These are phyloP conservation scores for Setaria italica DNA, from an alignment of 202 grass and related monocot genomes.

Conservation along the genomic window DNA sequence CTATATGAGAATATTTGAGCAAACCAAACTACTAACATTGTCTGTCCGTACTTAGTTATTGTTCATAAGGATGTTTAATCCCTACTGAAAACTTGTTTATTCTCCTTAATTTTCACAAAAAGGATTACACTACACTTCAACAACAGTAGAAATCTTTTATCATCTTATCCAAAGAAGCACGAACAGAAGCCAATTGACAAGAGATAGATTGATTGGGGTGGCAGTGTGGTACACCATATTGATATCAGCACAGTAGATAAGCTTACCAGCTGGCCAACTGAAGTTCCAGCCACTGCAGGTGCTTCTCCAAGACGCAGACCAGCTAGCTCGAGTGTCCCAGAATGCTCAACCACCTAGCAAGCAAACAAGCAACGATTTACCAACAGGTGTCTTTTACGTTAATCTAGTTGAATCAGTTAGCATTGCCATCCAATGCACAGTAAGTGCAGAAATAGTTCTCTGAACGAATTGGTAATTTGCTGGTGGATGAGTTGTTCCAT, in stretches of 20 bases:
- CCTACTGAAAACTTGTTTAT: background rate
- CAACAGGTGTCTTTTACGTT: background rate
- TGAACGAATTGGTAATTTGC: background rate
- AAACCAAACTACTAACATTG: slow-evolving; percentile 1
- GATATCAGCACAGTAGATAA: slow-evolving; percentile 7
- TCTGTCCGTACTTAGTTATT: background rate
- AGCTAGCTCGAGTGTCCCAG: slow-evolving; percentile 63
- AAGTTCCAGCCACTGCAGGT: slow-evolving; percentile 57
- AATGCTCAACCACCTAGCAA: slow-evolving; percentile 76
- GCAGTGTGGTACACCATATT: background rate
- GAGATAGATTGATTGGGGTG: background rate
- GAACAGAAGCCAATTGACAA: background rate
- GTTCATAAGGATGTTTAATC: background rate
- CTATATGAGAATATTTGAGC: background rate
- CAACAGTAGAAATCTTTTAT: background rate
- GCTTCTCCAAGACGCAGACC: slow-evolving; percentile 44
- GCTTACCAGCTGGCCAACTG: slow-evolving; percentile 68
- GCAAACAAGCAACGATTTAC: slow-evolving; percentile 15
- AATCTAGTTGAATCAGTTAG: background rate
- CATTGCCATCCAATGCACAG: slow-evolving; percentile 1
- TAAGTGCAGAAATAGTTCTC: background rate
- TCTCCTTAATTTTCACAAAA: slow-evolving; percentile 1
- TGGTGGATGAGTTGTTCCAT: background rate
- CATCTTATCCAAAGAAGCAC: background rate
- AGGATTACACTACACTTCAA: background rate